Evolutionary conservation across 139 green algal species (phyloP).

Genomic region (Chlamydomonas schloesseri): DNA sequence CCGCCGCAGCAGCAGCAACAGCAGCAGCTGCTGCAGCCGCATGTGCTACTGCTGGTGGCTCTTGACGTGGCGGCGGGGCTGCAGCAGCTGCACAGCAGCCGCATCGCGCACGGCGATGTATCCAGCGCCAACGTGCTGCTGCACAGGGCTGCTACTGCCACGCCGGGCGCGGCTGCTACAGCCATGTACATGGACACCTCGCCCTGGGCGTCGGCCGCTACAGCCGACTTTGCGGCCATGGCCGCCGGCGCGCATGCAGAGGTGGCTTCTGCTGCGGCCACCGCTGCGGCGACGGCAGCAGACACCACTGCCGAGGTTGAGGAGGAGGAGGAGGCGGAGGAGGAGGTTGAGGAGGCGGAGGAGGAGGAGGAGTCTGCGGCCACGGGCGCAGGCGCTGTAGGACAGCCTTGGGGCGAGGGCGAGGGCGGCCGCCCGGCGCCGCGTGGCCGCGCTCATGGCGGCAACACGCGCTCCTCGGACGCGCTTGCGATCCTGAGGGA

Average conservation of each 20-base stretch:
- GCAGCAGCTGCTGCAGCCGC: constrained; percentile 8
- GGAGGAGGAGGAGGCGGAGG: too few relatives aligned
- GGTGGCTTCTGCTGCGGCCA: too few relatives aligned
- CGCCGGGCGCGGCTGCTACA: background rate
- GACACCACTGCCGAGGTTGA: too few relatives aligned
- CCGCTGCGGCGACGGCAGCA: too few relatives aligned
- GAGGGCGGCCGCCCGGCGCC: too few relatives aligned
- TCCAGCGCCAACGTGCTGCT: constrained; percentile 24
- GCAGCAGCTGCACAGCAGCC: constrained; percentile 7
- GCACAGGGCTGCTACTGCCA: background rate
- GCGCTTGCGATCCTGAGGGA: background rate
- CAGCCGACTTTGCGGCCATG: background rate
- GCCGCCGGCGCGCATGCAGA: too few relatives aligned
- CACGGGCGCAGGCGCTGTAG: too few relatives aligned
- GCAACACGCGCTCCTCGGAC: background rate
- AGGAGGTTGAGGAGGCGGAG: too few relatives aligned
- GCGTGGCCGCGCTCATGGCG: too few relatives aligned
- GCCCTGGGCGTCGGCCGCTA: background rate
- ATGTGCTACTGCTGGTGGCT: constrained; percentile 15
- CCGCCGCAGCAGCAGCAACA: background rate
- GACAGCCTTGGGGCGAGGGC: too few relatives aligned
- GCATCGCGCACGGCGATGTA: constrained; percentile 11
- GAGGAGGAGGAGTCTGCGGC: too few relatives aligned
- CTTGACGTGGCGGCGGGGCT: constrained; percentile 11
- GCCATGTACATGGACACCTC: background rate